Conservation (phyloP, 1,284 basidiomycete species). For the Rhodotorula sp. region DNA sequence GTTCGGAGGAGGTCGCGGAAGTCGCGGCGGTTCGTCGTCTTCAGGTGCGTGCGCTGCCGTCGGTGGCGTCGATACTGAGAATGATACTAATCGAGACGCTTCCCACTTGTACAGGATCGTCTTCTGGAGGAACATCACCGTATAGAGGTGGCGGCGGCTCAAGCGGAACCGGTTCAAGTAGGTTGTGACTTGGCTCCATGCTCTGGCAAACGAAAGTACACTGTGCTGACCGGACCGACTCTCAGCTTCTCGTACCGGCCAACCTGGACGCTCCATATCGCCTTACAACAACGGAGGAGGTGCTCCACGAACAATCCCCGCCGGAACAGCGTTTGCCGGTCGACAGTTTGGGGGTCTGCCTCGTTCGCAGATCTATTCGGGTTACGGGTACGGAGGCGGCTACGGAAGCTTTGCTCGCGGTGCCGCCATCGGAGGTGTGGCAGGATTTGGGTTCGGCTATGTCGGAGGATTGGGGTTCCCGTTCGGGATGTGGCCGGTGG, state of each 20-base stretch:
- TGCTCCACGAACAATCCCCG: conserved; percentile 1
- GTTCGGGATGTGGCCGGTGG: conserved; percentile 7
- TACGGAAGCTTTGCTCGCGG: conserved; percentile 3
- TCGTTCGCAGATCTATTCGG: conserved; percentile 4
- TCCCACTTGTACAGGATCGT: too few relatives aligned
- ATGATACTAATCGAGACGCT: background rate
- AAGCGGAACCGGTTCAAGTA: background rate
- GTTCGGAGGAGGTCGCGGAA: background rate
- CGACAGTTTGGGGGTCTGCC: conserved; percentile 13
- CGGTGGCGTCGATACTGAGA: background rate
- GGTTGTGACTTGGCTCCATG: background rate
- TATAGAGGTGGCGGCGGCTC: background rate
- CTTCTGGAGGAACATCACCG: too few relatives aligned
- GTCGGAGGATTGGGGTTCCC: conserved; percentile 21
- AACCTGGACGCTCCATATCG: background rate
- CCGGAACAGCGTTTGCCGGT: conserved; percentile 8
- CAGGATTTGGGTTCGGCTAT: conserved; percentile 5
- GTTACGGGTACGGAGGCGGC: conserved; percentile 16
- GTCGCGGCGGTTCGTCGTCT: background rate
- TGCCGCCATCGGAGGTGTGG: background rate
- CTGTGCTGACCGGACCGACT: background rate
- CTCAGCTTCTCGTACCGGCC: background rate
- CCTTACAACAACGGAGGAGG: conserved; percentile 5
- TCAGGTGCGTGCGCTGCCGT: background rate
- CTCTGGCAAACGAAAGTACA: background rate